Conservation (phyloP, 768 basidiomycete genomes). For the Favolaschia claudopus region DNA sequence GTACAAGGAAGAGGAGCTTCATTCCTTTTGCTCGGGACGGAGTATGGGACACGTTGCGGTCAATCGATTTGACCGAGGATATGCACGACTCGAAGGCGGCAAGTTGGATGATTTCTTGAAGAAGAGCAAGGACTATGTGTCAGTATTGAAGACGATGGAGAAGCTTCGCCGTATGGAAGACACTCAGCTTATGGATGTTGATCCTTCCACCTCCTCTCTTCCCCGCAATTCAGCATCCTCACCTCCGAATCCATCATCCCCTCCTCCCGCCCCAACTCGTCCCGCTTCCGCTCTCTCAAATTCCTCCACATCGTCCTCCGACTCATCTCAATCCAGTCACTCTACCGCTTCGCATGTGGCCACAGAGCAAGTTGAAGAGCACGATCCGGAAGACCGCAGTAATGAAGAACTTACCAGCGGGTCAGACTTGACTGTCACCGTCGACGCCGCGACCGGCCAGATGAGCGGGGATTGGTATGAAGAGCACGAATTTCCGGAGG, state of each 20-base stretch:
- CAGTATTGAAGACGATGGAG: constrained; percentile 21
- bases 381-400: not conserved
- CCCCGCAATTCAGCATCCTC: no score
- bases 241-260: no score
- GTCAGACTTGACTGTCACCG: not conserved
- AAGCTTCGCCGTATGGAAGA: constrained; percentile 26
- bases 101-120: constrained; percentile 26
- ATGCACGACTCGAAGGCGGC: constrained; percentile 16
- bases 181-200: no score
- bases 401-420: not conserved
- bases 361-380: not conserved
- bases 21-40: constrained; percentile 26
- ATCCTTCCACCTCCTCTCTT: no score
- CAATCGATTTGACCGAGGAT: constrained; percentile 24
- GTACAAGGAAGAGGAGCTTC: constrained; percentile 29
- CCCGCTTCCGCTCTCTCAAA: not conserved
- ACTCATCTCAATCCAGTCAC: not conserved
- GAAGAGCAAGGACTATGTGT: constrained; percentile 22
- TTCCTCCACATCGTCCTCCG: not conserved
- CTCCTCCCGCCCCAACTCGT: no score
- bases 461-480: not conserved
- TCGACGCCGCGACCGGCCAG: not conserved
- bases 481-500: not conserved
- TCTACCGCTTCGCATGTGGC: not conserved
- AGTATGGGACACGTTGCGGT: constrained; percentile 22